Conservation (phyloP, 495 filamentous ascomycete species). For the Penicillium bialowiezense region DNA sequence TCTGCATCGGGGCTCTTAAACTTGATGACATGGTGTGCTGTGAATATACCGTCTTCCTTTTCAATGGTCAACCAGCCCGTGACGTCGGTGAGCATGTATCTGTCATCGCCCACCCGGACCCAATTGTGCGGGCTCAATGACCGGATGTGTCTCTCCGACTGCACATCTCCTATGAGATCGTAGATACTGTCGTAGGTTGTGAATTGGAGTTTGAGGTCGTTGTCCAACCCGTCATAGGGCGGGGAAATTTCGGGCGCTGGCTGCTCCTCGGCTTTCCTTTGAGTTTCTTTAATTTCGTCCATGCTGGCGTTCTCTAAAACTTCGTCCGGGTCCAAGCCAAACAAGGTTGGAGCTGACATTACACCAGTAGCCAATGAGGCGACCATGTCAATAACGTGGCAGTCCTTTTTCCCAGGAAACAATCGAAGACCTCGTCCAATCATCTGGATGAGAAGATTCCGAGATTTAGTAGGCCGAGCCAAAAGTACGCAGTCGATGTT, state of each 20-base stretch:
- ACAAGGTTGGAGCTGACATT: conserved; percentile 85
- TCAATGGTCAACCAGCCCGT: conserved; percentile 60
- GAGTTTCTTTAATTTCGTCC: conserved; percentile 52
- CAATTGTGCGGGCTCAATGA: conserved; percentile 70
- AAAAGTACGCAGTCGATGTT: conserved; percentile 94
- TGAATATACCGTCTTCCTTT: conserved; percentile 28
- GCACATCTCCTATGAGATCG: conserved; percentile 82
- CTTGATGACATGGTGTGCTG: conserved; percentile 33
- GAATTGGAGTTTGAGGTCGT: conserved; percentile 50
- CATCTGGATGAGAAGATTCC: conserved; percentile 94
- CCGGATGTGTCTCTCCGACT: conserved; percentile 73
- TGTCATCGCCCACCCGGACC: conserved; percentile 66
- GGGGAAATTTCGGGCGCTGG: not conserved
- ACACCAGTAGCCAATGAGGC: conserved; percentile 76
- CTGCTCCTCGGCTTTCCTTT: not conserved
- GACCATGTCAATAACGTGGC: conserved; percentile 97
- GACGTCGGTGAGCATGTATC: conserved; percentile 60
- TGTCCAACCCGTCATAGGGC: conserved; percentile 5
- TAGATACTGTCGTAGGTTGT: conserved; percentile 87
- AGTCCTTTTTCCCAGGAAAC: conserved; percentile 76
- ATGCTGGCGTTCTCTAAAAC: conserved; percentile 61
- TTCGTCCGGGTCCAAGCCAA: conserved; percentile 87
- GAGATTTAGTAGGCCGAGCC: conserved; percentile 83
- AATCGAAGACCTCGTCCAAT: conserved; percentile 91
- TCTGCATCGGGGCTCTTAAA: conserved; percentile 25